Conservation (phyloP, 495 filamentous ascomycete genomes). For the Aspergillus conjunctus region DNA sequence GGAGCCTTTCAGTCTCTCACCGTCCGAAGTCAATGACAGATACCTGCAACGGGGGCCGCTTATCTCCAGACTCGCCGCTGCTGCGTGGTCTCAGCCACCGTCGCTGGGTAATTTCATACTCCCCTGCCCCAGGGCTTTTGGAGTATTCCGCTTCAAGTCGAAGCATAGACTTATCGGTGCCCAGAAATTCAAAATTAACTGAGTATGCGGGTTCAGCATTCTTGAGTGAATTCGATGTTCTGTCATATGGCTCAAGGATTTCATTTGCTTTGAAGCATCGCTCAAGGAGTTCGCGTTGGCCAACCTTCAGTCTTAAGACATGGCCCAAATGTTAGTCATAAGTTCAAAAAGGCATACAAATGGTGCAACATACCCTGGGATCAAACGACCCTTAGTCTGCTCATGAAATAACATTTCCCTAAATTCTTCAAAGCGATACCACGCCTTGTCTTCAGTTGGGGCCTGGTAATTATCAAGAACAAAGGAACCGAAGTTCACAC, state of each 20-base stretch:
- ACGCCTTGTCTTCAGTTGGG: conserved; percentile 34
- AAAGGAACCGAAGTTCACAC: conserved; percentile 58
- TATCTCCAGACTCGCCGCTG: conserved; percentile 22
- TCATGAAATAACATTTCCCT: conserved; percentile 43
- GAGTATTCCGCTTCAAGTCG: conserved; percentile 44
- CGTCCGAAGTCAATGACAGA: conserved; percentile 39
- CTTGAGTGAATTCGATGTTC: conserved; percentile 33
- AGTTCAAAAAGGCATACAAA: background rate
- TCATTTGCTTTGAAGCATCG: conserved; percentile 33
- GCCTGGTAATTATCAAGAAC: conserved; percentile 47
- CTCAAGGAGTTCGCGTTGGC: conserved; percentile 28
- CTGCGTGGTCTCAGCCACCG: conserved; percentile 38
- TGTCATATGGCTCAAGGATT: conserved; percentile 53
- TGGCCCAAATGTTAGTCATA: conserved; percentile 8
- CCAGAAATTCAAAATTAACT: conserved; percentile 47
- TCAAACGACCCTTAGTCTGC: conserved; percentile 40
- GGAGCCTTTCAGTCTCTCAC: conserved; percentile 20
- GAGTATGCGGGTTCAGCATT: conserved; percentile 35
- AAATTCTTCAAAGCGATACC: conserved; percentile 54
- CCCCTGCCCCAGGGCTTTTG: conserved; percentile 24
- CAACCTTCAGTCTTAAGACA: conserved; percentile 27
- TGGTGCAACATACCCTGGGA: conserved; percentile 39
- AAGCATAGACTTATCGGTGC: conserved; percentile 29
- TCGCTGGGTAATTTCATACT: conserved; percentile 36
- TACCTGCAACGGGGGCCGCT: conserved; percentile 35